Evolutionary conservation across 2,329 filamentous ascomycete species (phyloP), one percentile per base, ranked within the genome.

Genomic region (Volutella citrinella): DNA sequence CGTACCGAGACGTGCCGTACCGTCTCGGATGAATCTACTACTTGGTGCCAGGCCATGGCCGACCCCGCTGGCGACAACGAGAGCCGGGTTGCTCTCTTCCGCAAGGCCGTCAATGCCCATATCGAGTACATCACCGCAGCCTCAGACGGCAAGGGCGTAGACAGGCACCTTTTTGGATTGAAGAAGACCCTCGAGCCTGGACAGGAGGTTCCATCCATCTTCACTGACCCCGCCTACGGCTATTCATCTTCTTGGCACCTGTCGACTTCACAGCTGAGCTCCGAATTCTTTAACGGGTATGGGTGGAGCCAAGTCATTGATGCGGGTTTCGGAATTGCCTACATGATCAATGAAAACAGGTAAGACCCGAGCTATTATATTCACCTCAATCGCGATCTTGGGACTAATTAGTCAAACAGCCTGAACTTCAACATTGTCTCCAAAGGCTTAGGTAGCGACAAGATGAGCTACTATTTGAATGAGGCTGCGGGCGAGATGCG

Each of bases 291-390:
- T 68, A 98, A 98, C 61, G 93, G 94, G 16, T 98, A 98, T 65
- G 93, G 93, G 27, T 98, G 93, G 93, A 93, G 86, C 59, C 91
- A 98, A 70, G 93, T 98, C 32, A 85, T 97, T 35, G 90, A 97
- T 56, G 87, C 84, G 41, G 93, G 93, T 19, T 98, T 93, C 66
- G 93, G 93, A 47, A 95, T 98, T 58, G 93, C 93, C 23, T 98
- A 98, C 63, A 98, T 98, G 93, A 97, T 98, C 63, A 98, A 98
- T 61, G 91, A 97, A 74, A 95, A 96, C 65, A 90, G 80, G 84
- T 87, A 59, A 63, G 70, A 16, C 19, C 4, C 5, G 12, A 24
- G 27, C 24, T 13, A 7, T 30, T 27, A 17, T 22, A 4, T 18
- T 16, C 14, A n/a, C 7, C 10, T 8, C 12, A 14, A 13, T 24